A percentile compares a stretch with the other conserved stretches of the same genome.
Conservation (phyloP, 495 filamentous ascomycete genomes). For the Aspergillus olivimuriae region DNA sequence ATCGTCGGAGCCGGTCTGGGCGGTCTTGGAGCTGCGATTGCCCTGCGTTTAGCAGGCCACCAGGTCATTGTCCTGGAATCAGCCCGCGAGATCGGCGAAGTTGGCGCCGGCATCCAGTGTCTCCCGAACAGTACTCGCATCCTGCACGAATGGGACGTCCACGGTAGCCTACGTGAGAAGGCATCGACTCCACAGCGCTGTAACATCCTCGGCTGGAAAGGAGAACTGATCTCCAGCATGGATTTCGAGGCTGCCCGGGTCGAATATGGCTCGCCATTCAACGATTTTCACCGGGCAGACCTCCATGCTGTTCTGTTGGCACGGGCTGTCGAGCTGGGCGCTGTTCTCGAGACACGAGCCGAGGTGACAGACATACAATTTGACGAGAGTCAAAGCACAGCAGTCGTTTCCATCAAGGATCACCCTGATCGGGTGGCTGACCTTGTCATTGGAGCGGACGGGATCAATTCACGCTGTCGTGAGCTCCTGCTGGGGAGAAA, state of each 20-base stretch:
- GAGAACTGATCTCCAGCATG: conserved; percentile 43
- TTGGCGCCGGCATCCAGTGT: conserved; percentile 45
- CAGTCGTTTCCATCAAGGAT: conserved; percentile 15
- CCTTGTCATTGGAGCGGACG: conserved; percentile 52
- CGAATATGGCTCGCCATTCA: conserved; percentile 41
- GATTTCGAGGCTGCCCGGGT: conserved; percentile 36
- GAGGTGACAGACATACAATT: conserved; percentile 34
- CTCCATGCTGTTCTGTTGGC: conserved; percentile 45
- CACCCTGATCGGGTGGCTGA: conserved; percentile 38
- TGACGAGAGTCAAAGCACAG: conserved; percentile 13
- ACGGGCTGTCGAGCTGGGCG: conserved; percentile 45
- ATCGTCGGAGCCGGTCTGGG: conserved; percentile 60
- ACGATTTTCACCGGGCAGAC: conserved; percentile 53
- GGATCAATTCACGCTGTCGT: conserved; percentile 40
- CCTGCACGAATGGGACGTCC: conserved; percentile 43
- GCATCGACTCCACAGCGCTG: conserved; percentile 44
- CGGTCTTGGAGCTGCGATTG: conserved; percentile 56
- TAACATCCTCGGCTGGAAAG: conserved; percentile 46
- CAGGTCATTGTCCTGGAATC: conserved; percentile 53
- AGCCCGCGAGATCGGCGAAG: conserved; percentile 46
- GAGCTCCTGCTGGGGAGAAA: conserved; percentile 28
- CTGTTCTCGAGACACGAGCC: conserved; percentile 33
- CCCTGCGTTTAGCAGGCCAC: conserved; percentile 54
- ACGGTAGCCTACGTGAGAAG: conserved; percentile 22
- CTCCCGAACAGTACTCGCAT: conserved; percentile 49